Conservation (phyloP, 352 stramenopile genomes). For the Globisporangium acanthophoron region DNA sequence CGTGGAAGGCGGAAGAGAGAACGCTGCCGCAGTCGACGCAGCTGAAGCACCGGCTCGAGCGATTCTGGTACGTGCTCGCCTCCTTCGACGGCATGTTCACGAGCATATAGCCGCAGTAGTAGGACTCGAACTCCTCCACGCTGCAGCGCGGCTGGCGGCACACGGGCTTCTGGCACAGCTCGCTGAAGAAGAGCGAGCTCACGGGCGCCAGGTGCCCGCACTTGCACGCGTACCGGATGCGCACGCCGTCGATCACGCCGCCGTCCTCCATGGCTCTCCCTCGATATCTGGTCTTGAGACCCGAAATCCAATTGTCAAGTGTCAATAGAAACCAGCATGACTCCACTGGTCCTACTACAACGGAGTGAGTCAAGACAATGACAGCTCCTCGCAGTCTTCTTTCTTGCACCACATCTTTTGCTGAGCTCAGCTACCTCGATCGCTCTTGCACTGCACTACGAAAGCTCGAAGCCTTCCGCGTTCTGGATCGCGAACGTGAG, state of each 20-base stretch:
- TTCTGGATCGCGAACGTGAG: slow-evolving; percentile 77
- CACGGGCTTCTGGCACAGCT: slow-evolving; percentile 68
- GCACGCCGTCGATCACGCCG: slow-evolving; percentile 22
- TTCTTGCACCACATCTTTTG: too few species aligned
- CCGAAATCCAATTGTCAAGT: too few species aligned
- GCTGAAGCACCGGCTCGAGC: slow-evolving; percentile 78
- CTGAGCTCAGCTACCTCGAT: too few species aligned
- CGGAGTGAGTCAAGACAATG: too few species aligned
- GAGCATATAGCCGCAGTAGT: slow-evolving; percentile 82
- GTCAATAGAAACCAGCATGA: too few species aligned
- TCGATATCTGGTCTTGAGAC: not conserved
- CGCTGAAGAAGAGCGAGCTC: slow-evolving; percentile 65
- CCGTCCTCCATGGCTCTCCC: slow-evolving; percentile 7
- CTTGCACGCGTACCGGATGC: slow-evolving; percentile 66
- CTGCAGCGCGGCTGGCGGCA: slow-evolving; percentile 64
- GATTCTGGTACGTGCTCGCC: slow-evolving; percentile 83
- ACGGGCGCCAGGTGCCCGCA: slow-evolving; percentile 64
- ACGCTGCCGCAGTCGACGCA: slow-evolving; percentile 59
- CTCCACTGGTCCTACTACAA: too few species aligned
- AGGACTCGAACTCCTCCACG: slow-evolving; percentile 85
- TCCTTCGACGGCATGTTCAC: slow-evolving; percentile 87
- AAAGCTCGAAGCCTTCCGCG: slow-evolving; percentile 76
- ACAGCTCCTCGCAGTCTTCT: too few species aligned
- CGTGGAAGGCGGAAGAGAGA: slow-evolving; percentile 69
- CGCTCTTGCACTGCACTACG: slow-evolving; percentile 15